These are phyloP conservation scores for Dianthus caryophyllus DNA, from an alignment of 148 eudicot genomes.

Conservation along the genomic window DNA sequence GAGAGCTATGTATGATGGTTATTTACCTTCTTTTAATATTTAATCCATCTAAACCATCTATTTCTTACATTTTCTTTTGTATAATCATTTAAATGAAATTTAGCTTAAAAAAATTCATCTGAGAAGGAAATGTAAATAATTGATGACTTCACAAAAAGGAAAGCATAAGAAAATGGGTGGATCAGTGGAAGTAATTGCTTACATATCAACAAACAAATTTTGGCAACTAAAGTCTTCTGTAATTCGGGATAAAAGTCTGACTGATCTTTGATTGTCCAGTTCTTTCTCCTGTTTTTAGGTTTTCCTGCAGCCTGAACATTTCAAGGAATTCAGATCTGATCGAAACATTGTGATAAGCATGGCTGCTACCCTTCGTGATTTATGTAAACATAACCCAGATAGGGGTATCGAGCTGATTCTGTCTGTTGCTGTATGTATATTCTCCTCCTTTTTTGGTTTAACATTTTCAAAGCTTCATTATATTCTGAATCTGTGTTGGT, in stretches of 20 bases:
- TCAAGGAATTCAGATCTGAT: constrained; percentile 44
- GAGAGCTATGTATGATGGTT: constrained; percentile 3
- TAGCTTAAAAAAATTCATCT: too few relatives aligned
- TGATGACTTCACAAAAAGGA: too few relatives aligned
- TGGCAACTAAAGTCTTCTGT: background rate
- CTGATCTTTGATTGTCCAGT: background rate
- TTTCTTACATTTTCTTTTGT: too few relatives aligned
- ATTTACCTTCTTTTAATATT: constrained; percentile 16
- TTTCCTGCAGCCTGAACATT: constrained; percentile 57
- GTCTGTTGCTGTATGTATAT: constrained; percentile 74
- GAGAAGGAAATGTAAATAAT: too few relatives aligned
- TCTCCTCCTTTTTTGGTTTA: constrained; percentile 7
- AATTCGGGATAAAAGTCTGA: background rate
- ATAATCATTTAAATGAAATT: too few relatives aligned
- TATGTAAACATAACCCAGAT: constrained; percentile 83
- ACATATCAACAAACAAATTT: background rate
- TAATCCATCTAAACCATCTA: too few relatives aligned
- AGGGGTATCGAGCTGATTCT: constrained; percentile 93
- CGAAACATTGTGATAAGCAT: constrained; percentile 54
- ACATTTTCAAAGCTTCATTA: background rate
- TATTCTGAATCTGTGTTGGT: background rate
- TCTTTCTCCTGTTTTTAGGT: constrained; percentile 39
- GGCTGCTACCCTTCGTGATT: constrained; percentile 80
- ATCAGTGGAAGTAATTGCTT: too few relatives aligned
- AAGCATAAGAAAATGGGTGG: too few relatives aligned